Evolutionary conservation across 257 asterid species (phyloP).

Genomic region (Scutellaria minor): DNA sequence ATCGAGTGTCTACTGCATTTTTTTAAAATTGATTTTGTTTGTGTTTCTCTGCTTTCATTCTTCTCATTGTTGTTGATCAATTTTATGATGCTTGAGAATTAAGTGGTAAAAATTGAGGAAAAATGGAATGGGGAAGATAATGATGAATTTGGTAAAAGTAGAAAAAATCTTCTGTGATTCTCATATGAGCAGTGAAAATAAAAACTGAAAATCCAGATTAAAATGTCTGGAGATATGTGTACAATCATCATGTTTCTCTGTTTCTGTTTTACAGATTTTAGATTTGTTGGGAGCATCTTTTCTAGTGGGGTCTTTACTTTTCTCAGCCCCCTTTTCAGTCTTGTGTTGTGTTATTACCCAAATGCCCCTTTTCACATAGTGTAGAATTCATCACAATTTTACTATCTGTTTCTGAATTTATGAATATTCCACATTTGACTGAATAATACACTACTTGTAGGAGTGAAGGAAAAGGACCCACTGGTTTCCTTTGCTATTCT

Average conservation of each 20-base stretch:
- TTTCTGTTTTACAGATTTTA: conserved; percentile 20
- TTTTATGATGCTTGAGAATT: neutral
- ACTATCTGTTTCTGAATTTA: too few relatives aligned
- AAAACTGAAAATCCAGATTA: neutral
- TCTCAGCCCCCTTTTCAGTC: neutral
- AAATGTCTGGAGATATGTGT: conserved; percentile 31
- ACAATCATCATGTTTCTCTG: conserved; percentile 16
- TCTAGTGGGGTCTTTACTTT: conserved; percentile 18
- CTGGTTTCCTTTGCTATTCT: too few relatives aligned
- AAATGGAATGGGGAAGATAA: neutral
- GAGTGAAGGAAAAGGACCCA: too few relatives aligned
- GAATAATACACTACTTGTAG: too few relatives aligned
- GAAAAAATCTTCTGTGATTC: conserved; percentile 20
- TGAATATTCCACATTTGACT: too few relatives aligned
- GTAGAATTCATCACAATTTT: too few relatives aligned
- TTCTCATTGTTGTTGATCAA: conserved; percentile 4
- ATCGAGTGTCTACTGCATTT: neutral
- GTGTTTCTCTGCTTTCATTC: neutral
- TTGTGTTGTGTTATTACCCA: conserved; percentile 22
- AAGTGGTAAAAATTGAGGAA: neutral
- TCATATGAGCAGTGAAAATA: neutral
- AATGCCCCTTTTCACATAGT: conserved; percentile 11
- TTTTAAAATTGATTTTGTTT: neutral
- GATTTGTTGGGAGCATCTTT: conserved; percentile 39
- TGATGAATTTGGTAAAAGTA: conserved; percentile 1